These are phyloP conservation scores for Wallacemonas sp. DNA, from an alignment of 208 protist species.

Conservation along the genomic window DNA sequence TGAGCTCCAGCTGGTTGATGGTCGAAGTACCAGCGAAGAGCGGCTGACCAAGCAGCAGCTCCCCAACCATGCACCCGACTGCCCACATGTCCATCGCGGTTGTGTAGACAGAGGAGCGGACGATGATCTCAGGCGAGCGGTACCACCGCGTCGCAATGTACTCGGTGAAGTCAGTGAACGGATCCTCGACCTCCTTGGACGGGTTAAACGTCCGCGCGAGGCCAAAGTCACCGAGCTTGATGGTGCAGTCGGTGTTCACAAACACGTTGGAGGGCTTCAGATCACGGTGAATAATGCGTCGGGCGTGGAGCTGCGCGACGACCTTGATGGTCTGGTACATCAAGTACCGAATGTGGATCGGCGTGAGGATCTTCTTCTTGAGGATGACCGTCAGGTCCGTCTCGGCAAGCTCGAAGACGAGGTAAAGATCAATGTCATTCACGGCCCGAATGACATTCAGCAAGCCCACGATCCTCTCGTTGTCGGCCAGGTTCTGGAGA, in stretches of 20 bases:
- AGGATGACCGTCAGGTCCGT: slow-evolving; percentile 94
- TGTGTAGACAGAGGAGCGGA: slow-evolving; percentile 94
- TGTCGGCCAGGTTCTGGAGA: slow-evolving; percentile 71
- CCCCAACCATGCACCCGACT: slow-evolving; percentile 97
- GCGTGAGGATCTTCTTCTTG: slow-evolving; percentile 94
- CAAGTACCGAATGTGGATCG: slow-evolving; percentile 94
- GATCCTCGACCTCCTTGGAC: slow-evolving; percentile 34
- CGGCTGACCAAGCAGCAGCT: slow-evolving; percentile 93
- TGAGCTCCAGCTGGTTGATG: slow-evolving; percentile 95
- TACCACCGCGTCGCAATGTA: slow-evolving; percentile 98
- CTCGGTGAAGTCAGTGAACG: slow-evolving; percentile 87
- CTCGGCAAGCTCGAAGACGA: slow-evolving; percentile 97
- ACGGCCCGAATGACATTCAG: slow-evolving; percentile 95
- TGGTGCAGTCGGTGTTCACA: slow-evolving; percentile 91
- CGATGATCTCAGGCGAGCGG: slow-evolving; percentile 97
- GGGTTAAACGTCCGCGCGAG: slow-evolving; percentile 91
- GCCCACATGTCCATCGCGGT: slow-evolving; percentile 99
- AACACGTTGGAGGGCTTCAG: slow-evolving; percentile 94
- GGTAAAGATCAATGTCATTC: slow-evolving; percentile 97
- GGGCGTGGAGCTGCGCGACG: slow-evolving; percentile 94
- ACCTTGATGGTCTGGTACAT: slow-evolving; percentile 95
- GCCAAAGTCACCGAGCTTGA: slow-evolving; percentile 98
- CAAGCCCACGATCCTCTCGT: slow-evolving; percentile 92
- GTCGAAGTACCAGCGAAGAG: slow-evolving; percentile 96
- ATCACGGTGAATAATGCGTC: slow-evolving; percentile 91